Evolutionary conservation across 225 moss, liverwort and hornwort genomes (phyloP), one percentile per base, ranked within the genome.

Genomic region (Marchantia paleacea): DNA sequence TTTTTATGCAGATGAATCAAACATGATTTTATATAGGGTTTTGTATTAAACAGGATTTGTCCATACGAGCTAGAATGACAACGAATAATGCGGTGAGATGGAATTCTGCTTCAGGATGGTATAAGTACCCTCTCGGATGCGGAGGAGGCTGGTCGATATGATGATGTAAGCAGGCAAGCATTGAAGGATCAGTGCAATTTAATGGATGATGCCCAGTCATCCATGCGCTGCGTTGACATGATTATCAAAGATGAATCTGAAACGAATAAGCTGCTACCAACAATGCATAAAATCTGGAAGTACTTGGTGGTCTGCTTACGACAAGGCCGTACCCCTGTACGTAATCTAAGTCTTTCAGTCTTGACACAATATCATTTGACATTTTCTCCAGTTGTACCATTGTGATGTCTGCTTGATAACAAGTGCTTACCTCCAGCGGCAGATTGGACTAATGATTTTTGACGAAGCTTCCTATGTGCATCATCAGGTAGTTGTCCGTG

Each of bases 281-380:
- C 86, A 81, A 94, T 99, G 99, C 87, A 99, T 86, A 83, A 87
- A 84, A 78, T 99, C 54, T 99, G 99, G 99, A 94, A 94, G 57
- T 92, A 92, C 75, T 81, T 95, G 65, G 95, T 92, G 66, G 89
- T 89, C 85, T 92, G 92, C 74, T 91, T 99, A 82, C 84, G 87
- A 82, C 90, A 95, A 71, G 89, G 84, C 52, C 90, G 91, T 29
- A 89, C 89, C 55, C 86, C 92, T 83, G 99, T 99, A 90, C 24
- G 83, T 84, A 30, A 50, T 61, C 24, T 48, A 22, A 57, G 22
- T 62, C 48, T 22, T 39, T 39, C 39, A 39, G 39, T 39, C 5
- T 39, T 39, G 39, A 39, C 57, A 12, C 14, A 13, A 5, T 57
- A 12, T 57, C 57, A 4, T 57, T 57, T 12, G 14, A 57, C 6